phyloP scores from a whole-genome alignment of 805 yeast genomes.

The Candida krabiensis region DNA sequence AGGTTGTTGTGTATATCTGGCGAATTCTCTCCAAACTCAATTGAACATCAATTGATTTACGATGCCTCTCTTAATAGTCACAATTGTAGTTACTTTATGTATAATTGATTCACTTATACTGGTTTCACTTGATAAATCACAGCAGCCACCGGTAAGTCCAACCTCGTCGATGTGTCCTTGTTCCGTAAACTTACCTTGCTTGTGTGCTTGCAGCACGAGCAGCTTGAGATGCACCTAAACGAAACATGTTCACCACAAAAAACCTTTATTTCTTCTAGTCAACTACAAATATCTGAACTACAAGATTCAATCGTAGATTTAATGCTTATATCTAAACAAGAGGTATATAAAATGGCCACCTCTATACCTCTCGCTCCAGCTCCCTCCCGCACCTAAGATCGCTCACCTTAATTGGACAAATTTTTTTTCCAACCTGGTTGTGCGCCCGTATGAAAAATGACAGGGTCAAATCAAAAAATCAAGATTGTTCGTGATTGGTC shows the following conservation, averaged over 20 bases:
- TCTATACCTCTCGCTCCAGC: constrained; percentile 3
- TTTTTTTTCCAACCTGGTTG: constrained; percentile 4
- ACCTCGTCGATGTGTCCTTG: too few species aligned
- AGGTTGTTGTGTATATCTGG: too few species aligned
- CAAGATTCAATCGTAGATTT: too few species aligned
- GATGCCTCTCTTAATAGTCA: too few species aligned
- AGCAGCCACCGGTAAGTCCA: too few species aligned
- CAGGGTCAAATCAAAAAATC: not conserved
- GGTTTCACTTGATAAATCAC: too few species aligned
- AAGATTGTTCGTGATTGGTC: constrained; percentile 17
- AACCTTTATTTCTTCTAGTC: constrained; percentile 4
- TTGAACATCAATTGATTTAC: too few species aligned
- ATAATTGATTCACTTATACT: too few species aligned
- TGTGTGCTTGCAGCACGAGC: constrained; percentile 48
- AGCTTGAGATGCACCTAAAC: constrained; percentile 51
- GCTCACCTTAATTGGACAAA: constrained; percentile 9
- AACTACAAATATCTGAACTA: constrained; percentile 4
- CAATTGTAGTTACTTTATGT: too few species aligned
- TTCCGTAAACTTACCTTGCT: constrained; percentile 42
- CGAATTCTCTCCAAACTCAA: too few species aligned
- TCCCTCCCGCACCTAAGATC: not conserved
- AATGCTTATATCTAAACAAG: not conserved
- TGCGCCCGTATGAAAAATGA: too few species aligned
- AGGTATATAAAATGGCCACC: constrained; percentile 2
- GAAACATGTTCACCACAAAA: constrained; percentile 41